phyloP scores from a whole-genome alignment of 2,329 filamentous ascomycete species.

The Cordyceps javanica region DNA sequence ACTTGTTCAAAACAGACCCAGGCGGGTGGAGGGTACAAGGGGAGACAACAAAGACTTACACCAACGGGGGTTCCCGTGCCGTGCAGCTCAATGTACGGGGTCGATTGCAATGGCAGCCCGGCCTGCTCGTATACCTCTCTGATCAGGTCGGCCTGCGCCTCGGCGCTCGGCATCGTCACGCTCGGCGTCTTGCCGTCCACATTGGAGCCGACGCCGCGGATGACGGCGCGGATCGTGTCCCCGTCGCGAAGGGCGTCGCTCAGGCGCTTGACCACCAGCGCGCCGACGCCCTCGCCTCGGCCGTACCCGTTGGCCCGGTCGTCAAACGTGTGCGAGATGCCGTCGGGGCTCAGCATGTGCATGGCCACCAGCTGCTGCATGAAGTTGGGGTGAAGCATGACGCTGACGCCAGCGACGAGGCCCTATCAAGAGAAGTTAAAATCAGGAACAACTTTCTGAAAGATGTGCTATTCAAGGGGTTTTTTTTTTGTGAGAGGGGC shows the following conservation, averaged over 20 bases:
- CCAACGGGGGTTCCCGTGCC: constrained; percentile 15
- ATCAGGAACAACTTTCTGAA: no score
- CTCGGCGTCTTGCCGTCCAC: constrained; percentile 48
- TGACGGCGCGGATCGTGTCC: not conserved
- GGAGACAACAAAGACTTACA: not conserved
- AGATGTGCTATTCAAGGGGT: not conserved
- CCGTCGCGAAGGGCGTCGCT: not conserved
- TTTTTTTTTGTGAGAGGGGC: no score
- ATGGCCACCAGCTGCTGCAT: not conserved
- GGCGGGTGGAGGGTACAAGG: not conserved
- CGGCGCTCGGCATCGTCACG: constrained; percentile 46
- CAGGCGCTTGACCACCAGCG: not conserved
- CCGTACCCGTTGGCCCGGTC: not conserved
- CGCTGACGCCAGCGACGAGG: not conserved
- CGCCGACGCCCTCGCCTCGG: not conserved
- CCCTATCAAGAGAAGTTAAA: no score
- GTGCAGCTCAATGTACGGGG: not conserved
- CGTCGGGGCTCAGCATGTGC: not conserved
- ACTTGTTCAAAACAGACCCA: not conserved
- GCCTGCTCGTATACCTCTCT: constrained; percentile 21
- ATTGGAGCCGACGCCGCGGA: constrained; percentile 18
- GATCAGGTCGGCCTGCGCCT: constrained; percentile 34
- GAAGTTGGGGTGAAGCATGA: not conserved
- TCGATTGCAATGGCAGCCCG: constrained; percentile 18
- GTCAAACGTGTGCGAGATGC: not conserved